Percentiles rank a stretch among this genome's conserved stretches.
Conservation (phyloP, 2,329 filamentous ascomycete genomes). For the Colletotrichum abscissum region DNA sequence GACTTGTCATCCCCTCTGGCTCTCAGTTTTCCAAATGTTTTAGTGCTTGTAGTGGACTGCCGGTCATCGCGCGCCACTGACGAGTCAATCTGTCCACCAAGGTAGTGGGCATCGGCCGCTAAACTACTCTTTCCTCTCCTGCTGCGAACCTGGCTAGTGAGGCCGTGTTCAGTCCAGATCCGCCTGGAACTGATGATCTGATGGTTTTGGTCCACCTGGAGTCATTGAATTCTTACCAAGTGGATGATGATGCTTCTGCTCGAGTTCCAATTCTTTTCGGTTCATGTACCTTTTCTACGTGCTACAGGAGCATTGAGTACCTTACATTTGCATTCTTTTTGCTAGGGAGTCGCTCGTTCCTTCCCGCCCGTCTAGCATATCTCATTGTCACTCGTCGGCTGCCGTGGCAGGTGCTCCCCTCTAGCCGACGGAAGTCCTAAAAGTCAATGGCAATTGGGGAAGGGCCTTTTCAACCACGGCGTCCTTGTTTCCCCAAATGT, state of each 20-base stretch:
- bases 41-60: constrained; percentile 18
- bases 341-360: background rate
- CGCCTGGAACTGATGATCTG: background rate
- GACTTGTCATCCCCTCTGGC: background rate
- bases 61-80: constrained; percentile 19
- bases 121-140: background rate
- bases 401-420: background rate
- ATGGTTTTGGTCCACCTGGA: background rate
- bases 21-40: constrained; percentile 23
- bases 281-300: background rate
- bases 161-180: background rate
- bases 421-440: no score
- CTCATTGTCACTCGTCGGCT: background rate
- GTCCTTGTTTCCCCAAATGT: background rate
- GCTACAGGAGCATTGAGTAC: background rate
- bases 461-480: no score
- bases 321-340: background rate
- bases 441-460: background rate
- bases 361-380: background rate
- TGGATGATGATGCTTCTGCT: background rate
- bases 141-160: background rate
- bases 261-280: background rate
- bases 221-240: background rate
- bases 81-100: background rate
- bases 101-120: constrained; percentile 6